phyloP scores from a whole-genome alignment of 495 filamentous ascomycete species.

The Lasiosphaeris hirsuta region DNA sequence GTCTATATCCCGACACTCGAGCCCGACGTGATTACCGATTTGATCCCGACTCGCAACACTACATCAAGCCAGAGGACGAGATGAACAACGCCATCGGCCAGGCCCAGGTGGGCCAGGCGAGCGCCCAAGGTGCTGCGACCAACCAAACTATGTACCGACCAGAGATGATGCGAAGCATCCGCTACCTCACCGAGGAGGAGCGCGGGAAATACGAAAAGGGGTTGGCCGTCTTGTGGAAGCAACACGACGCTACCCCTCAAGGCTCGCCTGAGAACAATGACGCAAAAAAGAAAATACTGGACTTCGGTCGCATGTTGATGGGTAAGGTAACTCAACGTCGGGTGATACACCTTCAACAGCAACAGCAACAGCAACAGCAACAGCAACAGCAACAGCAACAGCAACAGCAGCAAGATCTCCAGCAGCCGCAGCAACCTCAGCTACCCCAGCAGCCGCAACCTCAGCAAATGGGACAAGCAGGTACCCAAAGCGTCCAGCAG shows the following conservation, averaged over 20 bases:
- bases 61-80: not conserved
- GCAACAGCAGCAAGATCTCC: slow-evolving; percentile 15
- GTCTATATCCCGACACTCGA: too few relatives aligned
- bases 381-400: slow-evolving; percentile 12
- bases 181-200: slow-evolving; percentile 52
- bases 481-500: slow-evolving; percentile 7
- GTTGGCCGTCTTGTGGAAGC: slow-evolving; percentile 57
- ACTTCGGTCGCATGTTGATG: slow-evolving; percentile 62
- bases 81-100: slow-evolving; percentile 40
- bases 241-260: slow-evolving; percentile 55
- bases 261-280: slow-evolving; percentile 55
- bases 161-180: slow-evolving; percentile 46
- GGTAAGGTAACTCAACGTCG: slow-evolving; percentile 46
- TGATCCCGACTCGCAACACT: too few relatives aligned
- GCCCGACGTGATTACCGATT: too few relatives aligned
- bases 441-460: slow-evolving; percentile 13
- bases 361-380: slow-evolving; percentile 24
- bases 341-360: slow-evolving; percentile 16
- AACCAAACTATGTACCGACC: slow-evolving; percentile 35
- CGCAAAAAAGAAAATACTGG: slow-evolving; percentile 61
- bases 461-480: slow-evolving; percentile 7
- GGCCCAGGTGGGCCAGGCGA: slow-evolving; percentile 12
- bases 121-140: not conserved
- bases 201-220: slow-evolving; percentile 64
- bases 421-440: slow-evolving; percentile 12